Evolutionary conservation across 2,329 filamentous ascomycete species (phyloP).

Genomic region (Alternaria sp.): DNA sequence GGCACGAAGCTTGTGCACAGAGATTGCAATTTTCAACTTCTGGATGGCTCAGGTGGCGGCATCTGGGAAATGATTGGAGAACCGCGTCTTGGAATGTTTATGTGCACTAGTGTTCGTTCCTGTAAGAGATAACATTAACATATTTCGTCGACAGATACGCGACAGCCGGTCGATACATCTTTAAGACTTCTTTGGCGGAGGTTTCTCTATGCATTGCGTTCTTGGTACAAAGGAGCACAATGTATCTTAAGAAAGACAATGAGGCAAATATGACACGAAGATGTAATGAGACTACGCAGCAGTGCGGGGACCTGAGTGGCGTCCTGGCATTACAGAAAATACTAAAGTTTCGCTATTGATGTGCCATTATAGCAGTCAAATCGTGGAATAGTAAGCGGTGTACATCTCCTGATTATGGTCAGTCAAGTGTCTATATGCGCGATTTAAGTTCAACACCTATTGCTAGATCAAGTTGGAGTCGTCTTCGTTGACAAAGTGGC

Average conservation of each 20-base stretch:
- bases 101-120: neutral
- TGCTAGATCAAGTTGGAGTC: too few species aligned
- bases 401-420: too few species aligned
- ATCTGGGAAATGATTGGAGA: neutral
- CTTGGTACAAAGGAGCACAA: neutral
- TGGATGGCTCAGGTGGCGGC: neutral
- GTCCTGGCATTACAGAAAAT: neutral
- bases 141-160: neutral
- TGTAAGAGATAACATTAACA: neutral
- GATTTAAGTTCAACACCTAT: too few species aligned
- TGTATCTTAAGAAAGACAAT: neutral
- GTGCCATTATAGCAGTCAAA: too few species aligned
- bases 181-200: neutral
- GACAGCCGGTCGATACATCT: neutral
- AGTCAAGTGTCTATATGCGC: too few species aligned
- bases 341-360: too few species aligned
- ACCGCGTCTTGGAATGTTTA: neutral
- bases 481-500: too few species aligned
- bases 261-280: neutral
- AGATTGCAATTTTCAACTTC: neutral
- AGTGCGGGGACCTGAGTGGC: neutral
- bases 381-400: too few species aligned
- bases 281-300: neutral
- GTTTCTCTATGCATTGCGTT: neutral
- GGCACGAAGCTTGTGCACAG: neutral